Conservation (phyloP, 2,329 filamentous ascomycete genomes). For the Lasiodiplodia sp. region DNA sequence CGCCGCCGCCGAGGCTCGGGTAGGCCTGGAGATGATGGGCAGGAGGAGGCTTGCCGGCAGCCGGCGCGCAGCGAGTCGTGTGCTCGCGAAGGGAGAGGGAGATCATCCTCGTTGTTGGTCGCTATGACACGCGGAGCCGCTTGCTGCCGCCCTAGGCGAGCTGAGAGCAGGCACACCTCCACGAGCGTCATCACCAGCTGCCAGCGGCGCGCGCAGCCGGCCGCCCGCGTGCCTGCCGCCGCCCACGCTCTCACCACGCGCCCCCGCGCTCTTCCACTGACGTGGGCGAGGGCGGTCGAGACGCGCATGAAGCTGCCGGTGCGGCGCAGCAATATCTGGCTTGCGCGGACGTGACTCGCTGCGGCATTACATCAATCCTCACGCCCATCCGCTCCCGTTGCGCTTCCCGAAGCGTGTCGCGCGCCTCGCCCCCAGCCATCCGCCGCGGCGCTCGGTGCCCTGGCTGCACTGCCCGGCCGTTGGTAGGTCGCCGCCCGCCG, state of each 20-base stretch:
- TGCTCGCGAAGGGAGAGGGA: conserved; percentile 14
- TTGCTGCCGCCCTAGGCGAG: conserved; percentile 12
- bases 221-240: conserved; percentile 19
- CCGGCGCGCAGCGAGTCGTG: conserved; percentile 22
- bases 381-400: conserved; percentile 27
- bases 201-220: conserved; percentile 3
- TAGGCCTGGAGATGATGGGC: conserved; percentile 16
- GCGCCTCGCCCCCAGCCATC: conserved; percentile 18
- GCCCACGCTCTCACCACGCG: conserved; percentile 16
- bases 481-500: not conserved
- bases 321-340: conserved; percentile 28
- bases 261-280: not conserved
- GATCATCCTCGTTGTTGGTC: conserved; percentile 21
- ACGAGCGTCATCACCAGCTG: not conserved
- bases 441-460: not conserved
- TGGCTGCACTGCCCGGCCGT: conserved; percentile 13
- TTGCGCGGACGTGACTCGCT: conserved; percentile 20
- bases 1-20: conserved; percentile 10
- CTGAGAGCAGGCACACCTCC: conserved; percentile 4
- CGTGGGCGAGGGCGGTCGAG: not conserved
- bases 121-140: conserved; percentile 23
- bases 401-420: conserved; percentile 27
- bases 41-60: conserved; percentile 20
- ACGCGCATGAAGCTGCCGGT: conserved; percentile 15
- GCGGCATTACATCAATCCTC: conserved; percentile 30